Conservation (phyloP, 345 rosid species). For the Gossypium bickii region DNA sequence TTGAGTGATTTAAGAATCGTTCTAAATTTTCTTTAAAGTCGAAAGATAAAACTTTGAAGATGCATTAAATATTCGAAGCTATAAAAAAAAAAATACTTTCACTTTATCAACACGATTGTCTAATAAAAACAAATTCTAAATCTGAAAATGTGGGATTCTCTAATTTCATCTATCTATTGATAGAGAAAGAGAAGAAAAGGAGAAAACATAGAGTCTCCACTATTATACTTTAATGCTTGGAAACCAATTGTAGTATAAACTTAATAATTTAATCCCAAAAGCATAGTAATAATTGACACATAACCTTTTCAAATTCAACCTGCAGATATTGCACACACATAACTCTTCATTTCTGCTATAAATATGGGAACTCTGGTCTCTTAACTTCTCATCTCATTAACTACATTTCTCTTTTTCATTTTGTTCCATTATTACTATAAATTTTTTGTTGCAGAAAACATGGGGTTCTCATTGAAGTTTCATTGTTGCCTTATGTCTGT, state of each 20-base stretch:
- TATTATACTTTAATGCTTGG: neutral
- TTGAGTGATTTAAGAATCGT: too few relatives aligned
- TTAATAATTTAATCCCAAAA: neutral
- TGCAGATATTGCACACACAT: constrained; percentile 24
- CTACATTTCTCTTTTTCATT: neutral
- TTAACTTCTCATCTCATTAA: constrained; percentile 20
- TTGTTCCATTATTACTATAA: neutral
- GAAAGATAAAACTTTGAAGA: too few relatives aligned
- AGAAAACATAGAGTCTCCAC: neutral
- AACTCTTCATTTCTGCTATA: constrained; percentile 22
- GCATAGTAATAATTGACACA: neutral
- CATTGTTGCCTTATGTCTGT: constrained; percentile 17
- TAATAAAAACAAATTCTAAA: neutral
- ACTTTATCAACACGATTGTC: too few relatives aligned
- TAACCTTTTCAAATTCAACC: constrained; percentile 15
- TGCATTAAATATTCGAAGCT: too few relatives aligned
- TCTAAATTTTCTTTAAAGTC: too few relatives aligned
- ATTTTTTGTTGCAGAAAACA: neutral
- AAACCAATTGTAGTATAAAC: neutral
- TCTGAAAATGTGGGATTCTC: neutral
- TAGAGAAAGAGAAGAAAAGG: neutral
- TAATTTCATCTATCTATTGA: neutral
- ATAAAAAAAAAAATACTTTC: too few relatives aligned
- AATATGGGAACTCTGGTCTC: constrained; percentile 20
- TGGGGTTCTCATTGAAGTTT: constrained; percentile 22